phyloP scores from a whole-genome alignment of 192 early-diverging fungal genomes.

The Backusella parvicylindrica region DNA sequence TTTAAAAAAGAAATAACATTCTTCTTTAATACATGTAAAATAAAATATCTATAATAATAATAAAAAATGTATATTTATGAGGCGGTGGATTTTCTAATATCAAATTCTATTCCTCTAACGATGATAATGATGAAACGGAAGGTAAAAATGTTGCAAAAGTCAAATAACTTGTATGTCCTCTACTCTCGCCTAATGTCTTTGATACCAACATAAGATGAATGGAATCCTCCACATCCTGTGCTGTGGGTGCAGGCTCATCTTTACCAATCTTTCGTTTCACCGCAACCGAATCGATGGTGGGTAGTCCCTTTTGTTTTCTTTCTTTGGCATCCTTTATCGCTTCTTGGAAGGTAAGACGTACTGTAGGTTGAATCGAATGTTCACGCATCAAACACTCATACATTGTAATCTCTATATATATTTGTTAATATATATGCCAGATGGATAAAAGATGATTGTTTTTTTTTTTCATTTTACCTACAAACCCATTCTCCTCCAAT shows the following conservation, averaged over 20 bases:
- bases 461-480: slow-evolving; percentile 45
- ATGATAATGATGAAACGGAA: background rate
- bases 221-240: slow-evolving; percentile 14
- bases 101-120: background rate
- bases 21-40: too few species aligned
- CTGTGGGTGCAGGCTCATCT: slow-evolving; percentile 15
- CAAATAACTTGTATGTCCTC: slow-evolving; percentile 94
- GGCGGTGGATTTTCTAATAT: background rate
- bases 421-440: background rate
- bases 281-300: slow-evolving; percentile 8
- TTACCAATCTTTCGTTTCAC: slow-evolving; percentile 12
- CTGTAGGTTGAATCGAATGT: slow-evolving; percentile 66
- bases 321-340: slow-evolving; percentile 49
- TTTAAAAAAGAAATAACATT: too few species aligned
- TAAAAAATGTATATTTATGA: background rate
- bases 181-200: slow-evolving; percentile 53
- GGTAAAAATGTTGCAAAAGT: slow-evolving; percentile 88
- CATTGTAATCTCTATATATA: slow-evolving; percentile 75
- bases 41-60: too few species aligned
- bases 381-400: slow-evolving; percentile 86
- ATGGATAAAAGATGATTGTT: too few species aligned
- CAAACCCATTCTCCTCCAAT: slow-evolving; percentile 80
- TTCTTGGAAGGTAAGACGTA: slow-evolving; percentile 61
- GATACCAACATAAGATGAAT: slow-evolving; percentile 47
- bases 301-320: slow-evolving; percentile 20